Base-by-base conservation (phyloP, 345 rosid genomes). In the Psidium friedrichsthalianum region DNA sequence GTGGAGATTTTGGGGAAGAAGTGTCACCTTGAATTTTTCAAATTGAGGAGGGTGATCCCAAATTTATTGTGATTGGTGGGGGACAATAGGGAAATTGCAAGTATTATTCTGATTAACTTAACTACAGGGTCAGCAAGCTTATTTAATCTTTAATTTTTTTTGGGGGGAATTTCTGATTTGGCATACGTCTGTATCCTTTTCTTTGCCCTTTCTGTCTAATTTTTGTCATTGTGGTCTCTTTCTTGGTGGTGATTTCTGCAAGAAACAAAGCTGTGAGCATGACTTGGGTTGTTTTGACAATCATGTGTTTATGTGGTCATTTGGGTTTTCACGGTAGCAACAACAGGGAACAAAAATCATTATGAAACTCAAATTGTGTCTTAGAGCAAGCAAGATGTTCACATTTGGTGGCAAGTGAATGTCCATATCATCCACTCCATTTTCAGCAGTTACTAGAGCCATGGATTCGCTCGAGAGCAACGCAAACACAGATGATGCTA, bases 11-110 rank as follows among this genome's bases (percentile, higher is more conserved):
- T 36, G 82, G 52, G 20, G 89, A 87, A 21, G 83, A 86, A 82
- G 64, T 36, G 15, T 84, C 87, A 12, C 87, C 51, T 74, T 82
- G 74, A 51, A 82, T 2, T 88, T 84, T 61, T 54, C 88, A n/a
- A 84, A 86, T 64, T 88, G 12, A 86, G 80, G 80, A 69, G 80
- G 56, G 55, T 25, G 25, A 53, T 74, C 44, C 36, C 44, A 8
- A 51, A 42, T 51, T 27, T n/a, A 56, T 40, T 74, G 86, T 40
- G 22, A 78, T 82, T 82, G 83, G 83, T n/a, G 55, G 32, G 29
- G 83, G 55, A 24, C 36, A 81, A 47, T 47, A 81, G 22, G 83
- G 54, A 24, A 24, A 81, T 81, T 81, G 25, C 83, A 49, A 44
- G 52, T 81, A 16, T 7, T 81, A 47, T 44, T 49, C 83, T 11